A percentile compares a stretch with the other conserved stretches of the same genome.
phyloP scores from a whole-genome alignment of 169 alveolate species.

The Plasmodium relictum region DNA sequence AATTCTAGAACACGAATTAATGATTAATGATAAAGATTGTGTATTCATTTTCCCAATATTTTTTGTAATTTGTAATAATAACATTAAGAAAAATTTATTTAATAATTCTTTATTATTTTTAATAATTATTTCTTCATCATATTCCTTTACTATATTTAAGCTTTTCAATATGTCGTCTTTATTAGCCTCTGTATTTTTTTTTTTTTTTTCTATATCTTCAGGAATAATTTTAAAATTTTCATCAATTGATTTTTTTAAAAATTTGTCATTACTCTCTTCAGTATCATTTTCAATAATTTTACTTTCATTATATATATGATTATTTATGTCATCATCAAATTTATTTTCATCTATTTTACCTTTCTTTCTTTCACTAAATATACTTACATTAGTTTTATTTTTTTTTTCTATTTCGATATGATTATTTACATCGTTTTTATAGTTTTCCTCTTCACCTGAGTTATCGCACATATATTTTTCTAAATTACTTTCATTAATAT shows the following conservation, averaged over 20 bases:
- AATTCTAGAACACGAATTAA: slow-evolving; percentile 63
- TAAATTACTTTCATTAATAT: not conserved
- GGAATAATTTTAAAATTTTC: too few species aligned
- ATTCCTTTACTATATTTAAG: not conserved
- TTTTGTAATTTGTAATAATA: slow-evolving; percentile 33
- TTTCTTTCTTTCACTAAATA: not conserved
- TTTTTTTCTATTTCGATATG: not conserved
- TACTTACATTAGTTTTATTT: not conserved
- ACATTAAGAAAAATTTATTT: slow-evolving; percentile 11
- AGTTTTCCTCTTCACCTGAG: not conserved
- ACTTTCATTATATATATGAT: slow-evolving; percentile 12
- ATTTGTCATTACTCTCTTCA: not conserved
- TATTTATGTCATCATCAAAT: slow-evolving; percentile 3
- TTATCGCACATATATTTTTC: not conserved
- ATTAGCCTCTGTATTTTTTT: not conserved
- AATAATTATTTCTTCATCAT: not conserved
- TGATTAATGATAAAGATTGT: slow-evolving; percentile 56
- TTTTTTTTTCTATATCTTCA: not conserved
- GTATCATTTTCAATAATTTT: not conserved
- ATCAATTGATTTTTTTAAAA: too few species aligned
- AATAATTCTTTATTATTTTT: slow-evolving; percentile 13
- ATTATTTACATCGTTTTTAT: not conserved
- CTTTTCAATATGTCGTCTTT: not conserved
- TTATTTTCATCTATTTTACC: not conserved
- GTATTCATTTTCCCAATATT: slow-evolving; percentile 50